phyloP scores from a whole-genome alignment of 345 rosid species.

The Eucalyptus sp. region DNA sequence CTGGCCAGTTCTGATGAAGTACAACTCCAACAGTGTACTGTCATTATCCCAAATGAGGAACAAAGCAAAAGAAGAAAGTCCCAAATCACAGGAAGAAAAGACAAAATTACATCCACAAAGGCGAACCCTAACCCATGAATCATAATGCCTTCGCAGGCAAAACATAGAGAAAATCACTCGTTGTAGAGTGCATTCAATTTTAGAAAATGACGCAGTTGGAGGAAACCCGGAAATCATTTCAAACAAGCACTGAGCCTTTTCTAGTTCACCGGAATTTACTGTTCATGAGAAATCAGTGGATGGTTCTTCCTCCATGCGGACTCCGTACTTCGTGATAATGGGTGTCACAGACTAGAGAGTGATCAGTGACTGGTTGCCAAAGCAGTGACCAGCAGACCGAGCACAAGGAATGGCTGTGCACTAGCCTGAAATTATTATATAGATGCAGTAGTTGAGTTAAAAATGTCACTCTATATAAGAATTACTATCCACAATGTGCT shows the following conservation, averaged over 20 bases:
- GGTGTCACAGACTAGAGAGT: neutral
- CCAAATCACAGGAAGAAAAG: neutral
- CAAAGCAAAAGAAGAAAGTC: neutral
- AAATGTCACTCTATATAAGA: neutral
- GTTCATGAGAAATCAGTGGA: neutral
- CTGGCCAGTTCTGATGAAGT: neutral
- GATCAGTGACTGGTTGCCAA: conserved; percentile 72
- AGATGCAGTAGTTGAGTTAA: neutral
- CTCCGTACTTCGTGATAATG: neutral
- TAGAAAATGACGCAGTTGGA: neutral
- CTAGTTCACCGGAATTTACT: neutral
- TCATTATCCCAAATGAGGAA: neutral
- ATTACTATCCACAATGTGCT: neutral
- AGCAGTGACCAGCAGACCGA: conserved; percentile 88
- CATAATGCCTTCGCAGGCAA: neutral
- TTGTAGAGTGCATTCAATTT: neutral
- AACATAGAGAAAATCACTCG: neutral
- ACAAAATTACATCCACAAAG: neutral
- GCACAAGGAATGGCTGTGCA: conserved; percentile 90
- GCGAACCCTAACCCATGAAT: neutral
- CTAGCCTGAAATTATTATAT: conserved; percentile 52
- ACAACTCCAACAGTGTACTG: neutral
- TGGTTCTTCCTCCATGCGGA: neutral
- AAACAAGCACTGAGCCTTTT: neutral
- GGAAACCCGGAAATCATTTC: neutral